These are phyloP conservation scores for Arthroderma sp. DNA, from an alignment of 2,329 filamentous ascomycete genomes.

Conservation along the genomic window DNA sequence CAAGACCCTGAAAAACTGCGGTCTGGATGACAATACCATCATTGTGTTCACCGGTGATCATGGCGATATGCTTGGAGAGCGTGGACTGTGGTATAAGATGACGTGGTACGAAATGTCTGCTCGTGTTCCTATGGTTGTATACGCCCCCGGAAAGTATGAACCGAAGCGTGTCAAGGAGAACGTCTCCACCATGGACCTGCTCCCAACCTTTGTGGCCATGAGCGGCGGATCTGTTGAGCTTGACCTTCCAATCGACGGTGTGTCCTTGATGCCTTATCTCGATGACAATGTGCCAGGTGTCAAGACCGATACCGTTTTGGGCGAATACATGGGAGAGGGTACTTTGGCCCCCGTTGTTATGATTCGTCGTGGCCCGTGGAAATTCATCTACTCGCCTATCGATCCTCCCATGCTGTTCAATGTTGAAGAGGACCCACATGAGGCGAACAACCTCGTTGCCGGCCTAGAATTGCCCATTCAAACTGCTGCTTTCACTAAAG, in stretches of 20 bases:
- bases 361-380: constrained; percentile 82
- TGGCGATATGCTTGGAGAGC: constrained; percentile 90
- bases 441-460: constrained; percentile 55
- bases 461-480: constrained; percentile 18
- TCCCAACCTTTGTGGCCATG: constrained; percentile 77
- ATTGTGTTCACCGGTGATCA: constrained; percentile 89
- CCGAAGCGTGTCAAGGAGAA: constrained; percentile 68
- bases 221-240: constrained; percentile 57
- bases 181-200: constrained; percentile 80
- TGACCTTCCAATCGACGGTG: constrained; percentile 71
- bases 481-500: constrained; percentile 27
- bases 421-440: constrained; percentile 58
- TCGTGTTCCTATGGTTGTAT: constrained; percentile 74
- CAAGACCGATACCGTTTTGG: constrained; percentile 71
- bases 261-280: constrained; percentile 68
- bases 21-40: constrained; percentile 72
- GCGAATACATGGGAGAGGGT: constrained; percentile 89
- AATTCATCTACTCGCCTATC: constrained; percentile 74
- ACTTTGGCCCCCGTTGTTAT: constrained; percentile 83
- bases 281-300: constrained; percentile 40
- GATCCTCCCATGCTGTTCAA: constrained; percentile 80
- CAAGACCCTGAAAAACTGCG: constrained; percentile 62
- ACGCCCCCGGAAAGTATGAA: constrained; percentile 61
- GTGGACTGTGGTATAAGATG: constrained; percentile 94
- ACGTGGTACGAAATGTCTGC: constrained; percentile 87